Conservation (phyloP, 1,284 basidiomycete genomes). For the Chalciporus sp. region DNA sequence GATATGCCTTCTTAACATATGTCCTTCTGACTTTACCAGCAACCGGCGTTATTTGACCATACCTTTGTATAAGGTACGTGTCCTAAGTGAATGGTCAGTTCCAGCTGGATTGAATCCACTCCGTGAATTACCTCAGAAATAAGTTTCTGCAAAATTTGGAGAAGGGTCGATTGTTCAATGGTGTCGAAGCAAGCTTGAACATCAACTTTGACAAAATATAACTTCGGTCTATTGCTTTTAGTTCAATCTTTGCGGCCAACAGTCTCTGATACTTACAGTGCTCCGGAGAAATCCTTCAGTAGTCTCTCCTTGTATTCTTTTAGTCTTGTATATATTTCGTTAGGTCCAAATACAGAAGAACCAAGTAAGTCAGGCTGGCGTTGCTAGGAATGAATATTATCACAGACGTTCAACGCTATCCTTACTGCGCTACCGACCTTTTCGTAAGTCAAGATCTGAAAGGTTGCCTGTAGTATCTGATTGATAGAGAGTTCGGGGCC, state of each 20-base stretch:
- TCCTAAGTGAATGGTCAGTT: slow-evolving; percentile 45
- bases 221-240: slow-evolving; percentile 60
- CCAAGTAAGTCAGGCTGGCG: slow-evolving; percentile 69
- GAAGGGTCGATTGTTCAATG: slow-evolving; percentile 86
- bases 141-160: slow-evolving; percentile 75
- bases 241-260: background rate
- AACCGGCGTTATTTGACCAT: slow-evolving; percentile 57
- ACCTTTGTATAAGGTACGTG: slow-evolving; percentile 63
- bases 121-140: slow-evolving; percentile 66
- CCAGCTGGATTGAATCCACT: background rate
- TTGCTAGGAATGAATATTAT: slow-evolving; percentile 45
- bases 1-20: slow-evolving; percentile 64
- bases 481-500: slow-evolving; percentile 71
- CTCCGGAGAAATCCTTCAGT: slow-evolving; percentile 42
- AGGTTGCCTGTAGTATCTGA: slow-evolving; percentile 80
- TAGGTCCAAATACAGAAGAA: slow-evolving; percentile 80
- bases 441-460: slow-evolving; percentile 85
- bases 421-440: slow-evolving; percentile 52
- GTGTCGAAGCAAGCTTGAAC: slow-evolving; percentile 96
- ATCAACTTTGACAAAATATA: slow-evolving; percentile 97
- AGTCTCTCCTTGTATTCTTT: slow-evolving; percentile 70
- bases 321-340: slow-evolving; percentile 78
- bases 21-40: slow-evolving; percentile 55
- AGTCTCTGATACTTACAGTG: slow-evolving; percentile 48
- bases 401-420: background rate